Conservation (phyloP, 2,329 filamentous ascomycete species). For the Nothomitra cinnamomea region DNA sequence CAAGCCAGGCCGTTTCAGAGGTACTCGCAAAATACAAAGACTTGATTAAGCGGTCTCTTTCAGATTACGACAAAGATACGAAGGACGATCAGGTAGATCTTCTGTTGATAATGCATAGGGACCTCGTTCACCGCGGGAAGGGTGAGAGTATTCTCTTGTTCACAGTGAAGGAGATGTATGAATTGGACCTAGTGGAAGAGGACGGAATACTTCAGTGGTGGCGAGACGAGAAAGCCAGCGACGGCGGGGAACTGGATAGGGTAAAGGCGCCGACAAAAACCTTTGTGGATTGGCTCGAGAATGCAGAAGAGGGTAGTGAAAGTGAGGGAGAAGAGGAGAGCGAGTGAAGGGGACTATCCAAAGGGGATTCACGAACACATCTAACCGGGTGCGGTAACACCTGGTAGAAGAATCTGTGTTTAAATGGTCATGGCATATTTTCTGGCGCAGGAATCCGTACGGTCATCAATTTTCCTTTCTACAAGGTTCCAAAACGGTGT, state of each 20-base stretch:
- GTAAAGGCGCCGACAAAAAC: slow-evolving; percentile 59
- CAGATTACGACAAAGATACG: slow-evolving; percentile 32
- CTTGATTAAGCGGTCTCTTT: slow-evolving; percentile 40
- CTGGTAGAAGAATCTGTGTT: no score
- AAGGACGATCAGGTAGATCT: slow-evolving; percentile 71
- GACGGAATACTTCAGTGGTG: slow-evolving; percentile 84
- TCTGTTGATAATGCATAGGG: slow-evolving; percentile 63
- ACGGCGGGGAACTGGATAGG: slow-evolving; percentile 48
- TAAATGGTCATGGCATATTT: no score
- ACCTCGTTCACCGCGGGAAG: slow-evolving; percentile 48
- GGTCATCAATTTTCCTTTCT: no score
- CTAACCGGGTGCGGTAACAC: no score
- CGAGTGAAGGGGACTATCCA: slow-evolving; percentile 19
- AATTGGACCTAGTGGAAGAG: slow-evolving; percentile 70
- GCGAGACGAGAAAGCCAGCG: slow-evolving; percentile 52
- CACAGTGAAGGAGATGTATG: slow-evolving; percentile 69
- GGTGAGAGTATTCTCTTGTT: slow-evolving; percentile 56
- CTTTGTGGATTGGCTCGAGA: slow-evolving; percentile 70
- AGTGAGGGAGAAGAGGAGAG: slow-evolving; percentile 47
- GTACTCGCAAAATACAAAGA: slow-evolving; percentile 47
- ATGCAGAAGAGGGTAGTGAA: slow-evolving; percentile 53
- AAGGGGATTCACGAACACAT: no score
- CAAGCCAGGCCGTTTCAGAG: slow-evolving; percentile 45
- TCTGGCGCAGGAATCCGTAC: no score
- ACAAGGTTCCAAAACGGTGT: no score